A percentile compares a stretch with the other conserved stretches of the same genome.
Conservation (phyloP, 306 rosid genomes). For the Fragaria nilgerrensis region DNA sequence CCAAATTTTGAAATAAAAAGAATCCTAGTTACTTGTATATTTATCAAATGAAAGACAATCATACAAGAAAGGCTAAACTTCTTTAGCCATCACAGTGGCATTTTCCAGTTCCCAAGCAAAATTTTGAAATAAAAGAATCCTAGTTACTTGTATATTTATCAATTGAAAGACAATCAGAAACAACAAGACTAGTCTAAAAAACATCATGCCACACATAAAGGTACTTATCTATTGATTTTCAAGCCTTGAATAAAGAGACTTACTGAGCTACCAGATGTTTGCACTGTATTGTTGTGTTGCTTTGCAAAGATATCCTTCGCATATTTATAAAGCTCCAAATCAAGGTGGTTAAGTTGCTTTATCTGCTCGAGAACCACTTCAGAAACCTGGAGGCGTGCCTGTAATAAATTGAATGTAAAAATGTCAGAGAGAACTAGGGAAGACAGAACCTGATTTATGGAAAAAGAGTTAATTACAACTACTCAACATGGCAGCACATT, state of each 20-base stretch:
- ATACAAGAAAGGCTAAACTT: background rate
- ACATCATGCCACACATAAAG: background rate
- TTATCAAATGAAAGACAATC: slow-evolving; percentile 3
- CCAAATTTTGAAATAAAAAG: background rate
- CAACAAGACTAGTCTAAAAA: background rate
- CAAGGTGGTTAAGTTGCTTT: slow-evolving; percentile 73
- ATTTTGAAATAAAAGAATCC: background rate
- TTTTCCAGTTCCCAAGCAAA: background rate
- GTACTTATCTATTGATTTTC: background rate
- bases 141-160: background rate
- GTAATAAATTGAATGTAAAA: slow-evolving; percentile 25
- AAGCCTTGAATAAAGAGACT: slow-evolving; percentile 26
- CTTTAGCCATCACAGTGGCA: background rate
- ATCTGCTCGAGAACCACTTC: slow-evolving; percentile 60
- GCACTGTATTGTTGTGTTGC: slow-evolving; percentile 44
- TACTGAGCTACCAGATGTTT: slow-evolving; percentile 45
- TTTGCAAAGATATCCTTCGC: slow-evolving; percentile 61
- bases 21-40: background rate
- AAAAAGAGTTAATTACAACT: background rate
- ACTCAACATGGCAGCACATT: slow-evolving; percentile 15
- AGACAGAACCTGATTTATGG: slow-evolving; percentile 10
- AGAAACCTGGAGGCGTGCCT: slow-evolving; percentile 77
- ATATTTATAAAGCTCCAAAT: slow-evolving; percentile 74
- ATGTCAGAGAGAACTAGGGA: slow-evolving; percentile 12
- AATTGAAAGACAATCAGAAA: slow-evolving; percentile 7